Percentiles rank a stretch among this genome's conserved stretches.
These are phyloP conservation scores for Cyclostephanos invisitatus DNA, from an alignment of 108 stramenopile genomes.

Conservation along the genomic window DNA sequence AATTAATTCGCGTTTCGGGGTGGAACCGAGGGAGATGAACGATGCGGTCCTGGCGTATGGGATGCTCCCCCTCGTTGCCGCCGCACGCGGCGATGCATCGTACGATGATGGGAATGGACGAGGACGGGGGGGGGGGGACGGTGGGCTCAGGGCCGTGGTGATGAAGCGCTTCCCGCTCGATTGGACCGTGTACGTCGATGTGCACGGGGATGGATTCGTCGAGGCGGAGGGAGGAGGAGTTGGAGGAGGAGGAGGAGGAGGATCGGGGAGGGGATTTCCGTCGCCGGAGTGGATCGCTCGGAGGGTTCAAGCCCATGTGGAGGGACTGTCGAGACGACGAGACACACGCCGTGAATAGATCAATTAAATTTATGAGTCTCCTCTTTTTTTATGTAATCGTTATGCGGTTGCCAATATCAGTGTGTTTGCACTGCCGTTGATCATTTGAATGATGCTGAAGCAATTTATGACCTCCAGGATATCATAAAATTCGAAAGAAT, in stretches of 20 bases:
- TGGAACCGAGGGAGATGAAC: slow-evolving; percentile 21
- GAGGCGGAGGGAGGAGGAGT: neutral
- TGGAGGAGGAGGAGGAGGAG: neutral
- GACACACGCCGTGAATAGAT: neutral
- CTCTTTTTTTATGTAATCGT: too few species aligned
- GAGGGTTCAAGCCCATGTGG: slow-evolving; percentile 31
- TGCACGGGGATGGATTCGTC: slow-evolving; percentile 42
- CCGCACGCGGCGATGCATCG: too few species aligned
- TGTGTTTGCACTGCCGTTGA: too few species aligned
- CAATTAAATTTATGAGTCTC: too few species aligned
- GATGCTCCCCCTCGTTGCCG: slow-evolving; percentile 29
- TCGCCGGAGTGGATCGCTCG: slow-evolving; percentile 27
- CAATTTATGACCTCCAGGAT: too few species aligned
- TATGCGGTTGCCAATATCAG: too few species aligned
- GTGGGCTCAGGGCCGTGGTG: slow-evolving; percentile 41
- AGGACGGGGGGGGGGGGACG: neutral
- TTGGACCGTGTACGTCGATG: slow-evolving; percentile 38
- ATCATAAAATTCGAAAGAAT: too few species aligned
- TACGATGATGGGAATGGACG: too few species aligned
- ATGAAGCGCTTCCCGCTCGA: slow-evolving; percentile 49
- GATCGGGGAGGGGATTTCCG: slow-evolving; percentile 19
- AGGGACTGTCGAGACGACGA: slow-evolving; percentile 11
- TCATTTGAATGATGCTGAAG: too few species aligned
- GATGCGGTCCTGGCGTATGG: slow-evolving; percentile 27
- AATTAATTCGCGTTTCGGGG: slow-evolving; percentile 29